Conservation (phyloP, 805 yeast genomes). For the Barnettozyma sucrosica region DNA sequence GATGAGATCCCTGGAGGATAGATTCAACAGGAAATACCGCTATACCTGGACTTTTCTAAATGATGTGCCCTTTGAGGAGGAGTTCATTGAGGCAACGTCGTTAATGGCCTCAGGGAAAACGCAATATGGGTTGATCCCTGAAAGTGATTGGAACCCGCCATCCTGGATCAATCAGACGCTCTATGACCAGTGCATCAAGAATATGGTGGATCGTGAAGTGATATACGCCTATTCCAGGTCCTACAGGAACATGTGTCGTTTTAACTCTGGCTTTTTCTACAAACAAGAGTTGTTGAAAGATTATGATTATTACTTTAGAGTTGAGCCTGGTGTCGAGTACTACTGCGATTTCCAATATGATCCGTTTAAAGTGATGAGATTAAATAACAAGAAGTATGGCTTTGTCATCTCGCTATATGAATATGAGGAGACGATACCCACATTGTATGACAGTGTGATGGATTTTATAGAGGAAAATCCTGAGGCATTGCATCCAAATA, state of each 20-base stretch:
- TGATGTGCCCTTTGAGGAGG: conserved; percentile 61
- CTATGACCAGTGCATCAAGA: conserved; percentile 41
- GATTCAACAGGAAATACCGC: conserved; percentile 59
- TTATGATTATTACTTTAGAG: conserved; percentile 91
- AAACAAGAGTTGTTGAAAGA: conserved; percentile 63
- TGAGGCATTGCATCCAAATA: conserved; percentile 57
- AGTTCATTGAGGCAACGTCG: conserved; percentile 54
- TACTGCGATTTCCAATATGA: conserved; percentile 86
- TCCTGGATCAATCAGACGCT: conserved; percentile 54
- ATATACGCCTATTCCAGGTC: conserved; percentile 62
- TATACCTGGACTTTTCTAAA: conserved; percentile 80
- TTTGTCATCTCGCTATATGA: conserved; percentile 82
- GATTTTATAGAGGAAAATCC: conserved; percentile 57
- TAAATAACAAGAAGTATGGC: conserved; percentile 74
- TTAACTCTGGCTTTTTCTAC: conserved; percentile 87
- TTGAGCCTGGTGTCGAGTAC: conserved; percentile 87
- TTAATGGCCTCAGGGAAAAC: conserved; percentile 61
- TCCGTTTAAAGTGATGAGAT: conserved; percentile 76
- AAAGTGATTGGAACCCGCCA: conserved; percentile 76
- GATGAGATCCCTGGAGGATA: conserved; percentile 73
- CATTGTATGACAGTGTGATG: conserved; percentile 70
- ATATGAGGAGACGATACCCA: conserved; percentile 78
- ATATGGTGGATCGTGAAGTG: conserved; percentile 41
- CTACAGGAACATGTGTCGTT: conserved; percentile 92
- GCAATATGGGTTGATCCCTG: conserved; percentile 60